phyloP scores from a whole-genome alignment of 805 yeast genomes.

The Yamadazyma olivae region DNA sequence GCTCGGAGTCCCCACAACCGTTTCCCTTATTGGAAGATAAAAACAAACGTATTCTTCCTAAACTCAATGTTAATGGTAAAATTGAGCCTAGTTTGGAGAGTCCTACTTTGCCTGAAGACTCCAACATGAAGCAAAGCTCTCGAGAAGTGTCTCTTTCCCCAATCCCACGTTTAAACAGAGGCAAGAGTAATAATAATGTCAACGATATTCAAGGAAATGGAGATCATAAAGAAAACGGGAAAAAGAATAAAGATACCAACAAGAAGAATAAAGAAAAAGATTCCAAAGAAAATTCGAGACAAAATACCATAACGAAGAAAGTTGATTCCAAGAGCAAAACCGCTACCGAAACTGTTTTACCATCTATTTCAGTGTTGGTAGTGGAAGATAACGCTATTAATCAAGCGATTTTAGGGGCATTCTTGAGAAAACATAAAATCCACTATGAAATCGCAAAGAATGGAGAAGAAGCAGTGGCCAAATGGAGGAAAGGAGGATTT shows the following conservation, averaged over 20 bases:
- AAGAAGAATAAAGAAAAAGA: slow-evolving; percentile 6
- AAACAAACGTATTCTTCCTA: slow-evolving; percentile 3
- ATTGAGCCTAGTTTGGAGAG: slow-evolving; percentile 4
- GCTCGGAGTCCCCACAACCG: slow-evolving; percentile 1
- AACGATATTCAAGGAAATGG: neutral
- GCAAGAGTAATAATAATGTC: neutral
- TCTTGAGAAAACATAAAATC: slow-evolving; percentile 79
- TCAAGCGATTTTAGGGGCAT: slow-evolving; percentile 86
- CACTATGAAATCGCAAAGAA: slow-evolving; percentile 84
- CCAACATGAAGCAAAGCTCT: neutral
- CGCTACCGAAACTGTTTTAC: slow-evolving; percentile 65
- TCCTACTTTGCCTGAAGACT: slow-evolving; percentile 4
- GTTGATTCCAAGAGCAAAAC: slow-evolving; percentile 16
- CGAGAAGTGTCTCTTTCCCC: neutral
- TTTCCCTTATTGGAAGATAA: slow-evolving; percentile 4
- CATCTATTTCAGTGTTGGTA: slow-evolving; percentile 84
- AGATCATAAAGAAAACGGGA: neutral
- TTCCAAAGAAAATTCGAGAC: slow-evolving; percentile 3
- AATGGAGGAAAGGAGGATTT: slow-evolving; percentile 92
- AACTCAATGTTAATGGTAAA: slow-evolving; percentile 4
- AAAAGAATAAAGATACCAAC: neutral
- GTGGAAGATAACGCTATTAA: slow-evolving; percentile 97
- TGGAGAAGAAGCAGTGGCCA: slow-evolving; percentile 92
- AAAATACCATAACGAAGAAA: slow-evolving; percentile 11
- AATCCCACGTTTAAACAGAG: neutral